Evolutionary conservation across 345 rosid genomes (phyloP), one percentile per base, ranked within the genome.

Genomic region (Rhizophora apiculata): DNA sequence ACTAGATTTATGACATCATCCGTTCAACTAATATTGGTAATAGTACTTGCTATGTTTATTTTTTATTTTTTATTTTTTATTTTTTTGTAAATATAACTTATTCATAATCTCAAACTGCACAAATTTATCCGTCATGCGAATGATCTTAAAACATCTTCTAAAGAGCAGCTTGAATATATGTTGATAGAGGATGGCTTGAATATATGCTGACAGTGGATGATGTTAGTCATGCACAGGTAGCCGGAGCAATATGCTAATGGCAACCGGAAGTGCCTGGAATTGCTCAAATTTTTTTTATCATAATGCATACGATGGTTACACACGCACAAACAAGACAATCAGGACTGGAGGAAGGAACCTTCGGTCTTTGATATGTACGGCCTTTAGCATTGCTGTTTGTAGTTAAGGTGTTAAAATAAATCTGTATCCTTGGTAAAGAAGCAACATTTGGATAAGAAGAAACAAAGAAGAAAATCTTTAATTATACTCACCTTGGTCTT

Each of bases 131-230:
- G 24, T 24, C 24, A 24, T 24, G 24, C 86, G 82, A 78, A 80
- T 34, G 87, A 84, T 66, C 84, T 94, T 8, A 94, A 88, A 81
- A 75, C 80, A 10, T 79, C 90, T 3, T 87, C 87, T 8, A 92
- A 91, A 78, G 97, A 89, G 82, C 97, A 91, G 74, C 85, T 89
- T 8, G 96, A 89, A 63, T 89, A 94, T 83, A 88, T 91, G 93
- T 83, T 89, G 51, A 87, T 91, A 0, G 94, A 91, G 84, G 97
- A 94, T 76, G 96, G 74, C 85, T 89, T 8, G 96, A 89, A 31
- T 31, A 31, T 31, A 94, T 24, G 96, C 65, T 89, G 74, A 68
- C 74, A 19, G 84, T 83, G 49, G 83, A 82, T 67, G 84, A 87
- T 11, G 15, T 10, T 11, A 39, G 16, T 39, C 15, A 11, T 4